Conservation (phyloP, 208 protist species). For the Phytomonas sp. region DNA sequence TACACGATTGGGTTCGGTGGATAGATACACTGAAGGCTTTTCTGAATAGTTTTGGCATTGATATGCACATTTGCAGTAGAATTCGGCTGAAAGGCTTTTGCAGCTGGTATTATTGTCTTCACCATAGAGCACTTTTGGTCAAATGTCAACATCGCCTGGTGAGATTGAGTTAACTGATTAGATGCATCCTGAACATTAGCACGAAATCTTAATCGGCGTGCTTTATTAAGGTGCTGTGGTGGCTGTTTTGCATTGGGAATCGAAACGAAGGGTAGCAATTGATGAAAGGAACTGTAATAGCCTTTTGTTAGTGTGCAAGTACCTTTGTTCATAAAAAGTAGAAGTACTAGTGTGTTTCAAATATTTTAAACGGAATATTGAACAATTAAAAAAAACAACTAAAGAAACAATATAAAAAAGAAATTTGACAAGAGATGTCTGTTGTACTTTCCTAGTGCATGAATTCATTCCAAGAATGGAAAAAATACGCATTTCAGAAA, state of each 20-base stretch:
- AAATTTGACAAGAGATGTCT: constrained; percentile 2
- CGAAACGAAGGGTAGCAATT: not conserved
- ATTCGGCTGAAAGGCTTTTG: not conserved
- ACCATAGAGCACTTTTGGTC: not conserved
- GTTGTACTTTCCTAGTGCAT: not conserved
- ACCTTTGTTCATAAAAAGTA: not conserved
- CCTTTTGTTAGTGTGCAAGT: not conserved
- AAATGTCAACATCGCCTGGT: not conserved
- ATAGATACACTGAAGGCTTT: not conserved
- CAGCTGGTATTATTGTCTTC: not conserved
- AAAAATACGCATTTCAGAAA: constrained; percentile 8
- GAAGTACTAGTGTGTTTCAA: not conserved
- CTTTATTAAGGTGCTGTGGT: not conserved
- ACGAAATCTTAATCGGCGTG: not conserved
- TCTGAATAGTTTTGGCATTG: not conserved
- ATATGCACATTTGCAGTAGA: not conserved
- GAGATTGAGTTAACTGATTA: not conserved
- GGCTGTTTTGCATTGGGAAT: not conserved
- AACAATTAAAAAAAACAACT: not conserved
- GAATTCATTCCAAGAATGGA: not conserved
- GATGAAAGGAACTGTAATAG: not conserved
- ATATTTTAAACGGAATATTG: constrained; percentile 2
- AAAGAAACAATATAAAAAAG: constrained; percentile 8
- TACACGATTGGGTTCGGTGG: not conserved
- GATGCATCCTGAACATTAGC: not conserved